Conservation (phyloP, 208 protist genomes). For the Wallacemonas sp. region DNA sequence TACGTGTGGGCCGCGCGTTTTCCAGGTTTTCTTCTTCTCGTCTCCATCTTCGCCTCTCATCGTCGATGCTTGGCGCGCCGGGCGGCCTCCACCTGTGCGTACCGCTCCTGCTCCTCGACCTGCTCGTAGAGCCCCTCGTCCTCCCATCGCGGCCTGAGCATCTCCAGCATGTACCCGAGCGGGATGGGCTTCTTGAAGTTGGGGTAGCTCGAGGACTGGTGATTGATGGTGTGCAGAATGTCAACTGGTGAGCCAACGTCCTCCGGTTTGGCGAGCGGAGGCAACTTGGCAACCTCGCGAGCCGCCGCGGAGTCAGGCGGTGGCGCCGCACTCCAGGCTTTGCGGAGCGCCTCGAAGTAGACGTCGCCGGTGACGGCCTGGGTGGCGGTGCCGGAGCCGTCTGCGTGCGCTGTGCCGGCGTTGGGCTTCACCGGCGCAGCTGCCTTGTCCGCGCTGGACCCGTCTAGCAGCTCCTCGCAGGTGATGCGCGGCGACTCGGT, state of each 20-base stretch:
- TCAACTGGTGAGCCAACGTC: slow-evolving; percentile 3
- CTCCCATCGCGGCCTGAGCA: slow-evolving; percentile 46
- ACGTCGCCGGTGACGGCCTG: not conserved
- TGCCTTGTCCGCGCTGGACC: not conserved
- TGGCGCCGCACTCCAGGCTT: not conserved
- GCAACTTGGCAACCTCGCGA: not conserved
- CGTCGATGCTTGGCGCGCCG: slow-evolving; percentile 6
- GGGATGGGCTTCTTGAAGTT: slow-evolving; percentile 27
- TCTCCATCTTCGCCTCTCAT: not conserved
- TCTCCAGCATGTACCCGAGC: slow-evolving; percentile 33
- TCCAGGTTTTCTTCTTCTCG: not conserved
- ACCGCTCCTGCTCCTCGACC: slow-evolving; percentile 13
- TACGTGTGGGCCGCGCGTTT: too few species aligned
- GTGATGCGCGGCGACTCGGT: slow-evolving; percentile 9
- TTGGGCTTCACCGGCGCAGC: too few species aligned
- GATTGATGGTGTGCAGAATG: slow-evolving; percentile 7
- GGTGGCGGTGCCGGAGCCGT: not conserved
- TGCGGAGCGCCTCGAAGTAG: slow-evolving; percentile 12
- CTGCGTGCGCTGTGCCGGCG: not conserved
- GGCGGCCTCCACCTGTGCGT: slow-evolving; percentile 12
- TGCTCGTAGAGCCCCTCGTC: slow-evolving; percentile 37
- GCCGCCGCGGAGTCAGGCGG: not conserved
- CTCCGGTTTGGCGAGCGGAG: not conserved
- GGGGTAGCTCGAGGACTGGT: not conserved
- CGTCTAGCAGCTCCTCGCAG: slow-evolving; percentile 7